A percentile compares a stretch with the other conserved stretches of the same genome.
Conservation (phyloP, 805 yeast genomes). For the Kuraishia molischiana region DNA sequence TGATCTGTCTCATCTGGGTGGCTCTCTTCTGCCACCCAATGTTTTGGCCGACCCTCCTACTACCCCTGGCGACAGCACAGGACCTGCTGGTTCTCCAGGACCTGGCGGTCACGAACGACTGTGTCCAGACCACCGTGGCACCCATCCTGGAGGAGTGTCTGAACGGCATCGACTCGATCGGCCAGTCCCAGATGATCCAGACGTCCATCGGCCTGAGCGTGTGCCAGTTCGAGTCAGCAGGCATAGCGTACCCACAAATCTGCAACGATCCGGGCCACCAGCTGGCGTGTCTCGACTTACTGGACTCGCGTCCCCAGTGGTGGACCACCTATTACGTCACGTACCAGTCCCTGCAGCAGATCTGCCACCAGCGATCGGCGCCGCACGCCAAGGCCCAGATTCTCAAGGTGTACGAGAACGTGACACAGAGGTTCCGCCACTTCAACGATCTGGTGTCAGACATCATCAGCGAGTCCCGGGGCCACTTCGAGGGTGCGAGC, state of each 20-base stretch:
- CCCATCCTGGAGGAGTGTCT: too few species aligned
- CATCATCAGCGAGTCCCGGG: constrained; percentile 10
- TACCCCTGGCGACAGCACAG: too few species aligned
- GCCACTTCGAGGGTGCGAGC: constrained; percentile 9
- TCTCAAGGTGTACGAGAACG: constrained; percentile 32
- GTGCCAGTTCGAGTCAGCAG: constrained; percentile 44
- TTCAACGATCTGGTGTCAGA: not conserved
- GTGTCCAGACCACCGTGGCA: too few species aligned
- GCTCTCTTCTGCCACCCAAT: too few species aligned
- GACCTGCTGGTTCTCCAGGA: too few species aligned
- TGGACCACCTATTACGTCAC: constrained; percentile 72
- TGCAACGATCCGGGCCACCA: constrained; percentile 16
- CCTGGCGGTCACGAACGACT: too few species aligned
- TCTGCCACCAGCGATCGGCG: constrained; percentile 42
- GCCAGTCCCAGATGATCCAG: not conserved
- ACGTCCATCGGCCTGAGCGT: constrained; percentile 37
- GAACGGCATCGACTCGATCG: not conserved
- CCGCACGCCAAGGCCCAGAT: constrained; percentile 46
- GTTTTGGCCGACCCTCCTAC: too few species aligned
- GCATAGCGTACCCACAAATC: constrained; percentile 22
- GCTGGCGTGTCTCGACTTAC: constrained; percentile 26
- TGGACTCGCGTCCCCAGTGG: constrained; percentile 43
- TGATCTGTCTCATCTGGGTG: too few species aligned
- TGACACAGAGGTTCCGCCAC: constrained; percentile 24
- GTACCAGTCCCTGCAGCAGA: constrained; percentile 39